Evolutionary conservation across 2,329 filamentous ascomycete species (phyloP), one percentile per base, ranked within the genome.

Genomic region (Colletotrichum paranaense): DNA sequence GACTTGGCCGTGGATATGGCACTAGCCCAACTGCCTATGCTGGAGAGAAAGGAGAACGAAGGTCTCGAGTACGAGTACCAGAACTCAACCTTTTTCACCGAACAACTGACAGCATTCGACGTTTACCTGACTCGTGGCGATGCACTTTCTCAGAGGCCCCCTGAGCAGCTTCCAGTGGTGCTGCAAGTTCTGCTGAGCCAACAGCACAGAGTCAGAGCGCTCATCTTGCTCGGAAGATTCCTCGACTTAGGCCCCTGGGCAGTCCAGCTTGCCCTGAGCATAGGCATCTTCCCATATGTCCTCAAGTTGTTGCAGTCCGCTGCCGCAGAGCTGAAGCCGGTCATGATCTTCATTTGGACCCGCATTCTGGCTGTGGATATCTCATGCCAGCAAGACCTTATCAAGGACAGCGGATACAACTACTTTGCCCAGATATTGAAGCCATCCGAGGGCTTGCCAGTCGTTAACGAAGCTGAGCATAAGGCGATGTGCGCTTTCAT

Each of bases 331-430:
- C 85, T 99, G 74, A 98, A 98, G 80, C 96, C 97, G 0, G 95
- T 98, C 73, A 98, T 99, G 97, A 95, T 99, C 5, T 99, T 98
- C 82, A 99, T 99, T 75, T 99, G 97, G 97, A 95, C 97, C 6
- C 91, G 97, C 62, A 95, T 99, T 56, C 90, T 99, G 76, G 97
- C 97, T 8, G 97, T 99, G 6, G 97, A 99, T 79, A 92, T 97
- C 73, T 94, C 94, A 1, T 98, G 97, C 79, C 97, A 99, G 82
- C 92, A 92, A 75, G 97, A 99, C 81, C 87, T 99, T 14, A 91
- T 98, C 77, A 98, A 98, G 83, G 97, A 99, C 80, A 98, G 95
- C 78, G 97, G 97, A 7, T 98, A 98, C 80, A 94, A 95, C 78
- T 99, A 99, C 84, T 99, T 99, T 81, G 95, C 97, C 65, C 93